Evolutionary conservation across 441 rosid genomes (phyloP), one percentile per base, ranked within the genome.

Genomic region (Aquilaria agallochum): DNA sequence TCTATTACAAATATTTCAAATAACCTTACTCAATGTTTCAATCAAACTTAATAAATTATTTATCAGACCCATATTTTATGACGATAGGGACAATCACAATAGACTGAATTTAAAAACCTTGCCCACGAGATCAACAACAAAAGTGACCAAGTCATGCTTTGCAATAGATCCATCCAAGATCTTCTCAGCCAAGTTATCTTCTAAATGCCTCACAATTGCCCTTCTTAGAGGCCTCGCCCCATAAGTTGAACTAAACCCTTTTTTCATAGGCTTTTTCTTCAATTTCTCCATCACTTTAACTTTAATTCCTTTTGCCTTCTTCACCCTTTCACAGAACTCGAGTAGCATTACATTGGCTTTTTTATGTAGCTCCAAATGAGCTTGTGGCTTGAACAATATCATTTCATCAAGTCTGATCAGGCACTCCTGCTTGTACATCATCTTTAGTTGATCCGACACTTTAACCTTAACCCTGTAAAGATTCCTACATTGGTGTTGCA

Each of bases 171-270:
- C 68, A 9, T 70, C 68, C 0, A 83, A 69, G 73, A 83, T 83
- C 14, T 64, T 70, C 74, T 83, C 88, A 0, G 83, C 85, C 80
- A 76, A 68, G 9, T 63, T 70, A 47, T 78, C 88, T 62, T 80
- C 82, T 36, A 80, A 52, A 4, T 74, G 75, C 64, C 80, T 76
- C 75, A 76, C 75, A 47, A 83, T 80, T 1, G 82, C 83, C 60
- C 88, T 78, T 53, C 78, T 70, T 71, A 83, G 72, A 0, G 88
- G 88, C 49, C 88, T 78, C 0, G 88, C 88, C 53, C 85, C 85
- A 33, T 83, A 78, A 68, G 78, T 83, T 6, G 78, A 83, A 59
- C 68, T 78, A 4, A 74, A 74, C 10, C 88, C 85, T 74, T 83
- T 83, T 48, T 74, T 68, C 1, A 76, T 80, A 8, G 78, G 65